These are phyloP conservation scores for Hypoxylon crocopeplum DNA, from an alignment of 495 filamentous ascomycete genomes.

Conservation along the genomic window DNA sequence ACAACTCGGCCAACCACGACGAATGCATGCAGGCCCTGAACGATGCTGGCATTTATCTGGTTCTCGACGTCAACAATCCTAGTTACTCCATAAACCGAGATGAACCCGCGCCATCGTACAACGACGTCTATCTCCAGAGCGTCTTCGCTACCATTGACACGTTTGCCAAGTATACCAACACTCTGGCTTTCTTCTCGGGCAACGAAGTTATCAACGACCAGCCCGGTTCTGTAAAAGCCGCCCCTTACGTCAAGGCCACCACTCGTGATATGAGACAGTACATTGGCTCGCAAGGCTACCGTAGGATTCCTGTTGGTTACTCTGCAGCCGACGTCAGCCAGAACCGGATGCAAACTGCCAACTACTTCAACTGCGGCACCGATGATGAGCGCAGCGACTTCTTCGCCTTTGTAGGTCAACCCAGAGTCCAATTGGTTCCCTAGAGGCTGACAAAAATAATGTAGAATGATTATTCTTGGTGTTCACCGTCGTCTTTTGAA, in stretches of 20 bases:
- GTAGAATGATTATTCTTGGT: constrained; percentile 96
- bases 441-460: constrained; percentile 11
- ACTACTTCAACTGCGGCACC: constrained; percentile 94
- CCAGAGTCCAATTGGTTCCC: not conserved
- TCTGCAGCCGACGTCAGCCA: constrained; percentile 85
- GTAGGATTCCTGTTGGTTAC: constrained; percentile 89
- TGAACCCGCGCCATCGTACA: constrained; percentile 81
- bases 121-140: constrained; percentile 88
- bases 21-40: constrained; percentile 83
- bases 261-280: constrained; percentile 92
- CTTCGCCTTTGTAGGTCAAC: constrained; percentile 75
- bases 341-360: constrained; percentile 87
- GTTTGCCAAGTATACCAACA: constrained; percentile 88
- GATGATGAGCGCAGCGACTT: constrained; percentile 90
- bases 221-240: constrained; percentile 69
- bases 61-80: constrained; percentile 75
- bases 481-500: constrained; percentile 74
- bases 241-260: constrained; percentile 91
- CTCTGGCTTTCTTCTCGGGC: constrained; percentile 92
- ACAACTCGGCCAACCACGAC: constrained; percentile 84
- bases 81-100: constrained; percentile 80
- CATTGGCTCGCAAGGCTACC: constrained; percentile 74
- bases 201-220: constrained; percentile 95
- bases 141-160: constrained; percentile 91
- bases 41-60: constrained; percentile 89